These are phyloP conservation scores for Neonectria punicea DNA, from an alignment of 2,329 filamentous ascomycete species.

Conservation along the genomic window DNA sequence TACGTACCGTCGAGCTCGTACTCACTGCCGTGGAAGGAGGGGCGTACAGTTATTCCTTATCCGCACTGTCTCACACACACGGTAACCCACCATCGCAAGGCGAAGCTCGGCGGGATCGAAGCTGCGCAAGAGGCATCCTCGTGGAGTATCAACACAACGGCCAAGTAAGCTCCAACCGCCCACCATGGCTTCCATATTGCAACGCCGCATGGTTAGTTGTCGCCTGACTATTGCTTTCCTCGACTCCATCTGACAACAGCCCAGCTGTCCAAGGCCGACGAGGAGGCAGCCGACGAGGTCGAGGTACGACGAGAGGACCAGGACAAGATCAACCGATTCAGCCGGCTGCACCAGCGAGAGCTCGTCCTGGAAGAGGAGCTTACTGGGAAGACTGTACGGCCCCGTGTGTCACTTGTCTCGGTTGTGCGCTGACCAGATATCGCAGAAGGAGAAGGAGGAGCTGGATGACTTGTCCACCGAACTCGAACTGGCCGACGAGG, in stretches of 20 bases:
- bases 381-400: slow-evolving; percentile 78
- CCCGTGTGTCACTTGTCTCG: accelerated
- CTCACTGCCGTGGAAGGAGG: slow-evolving; percentile 25
- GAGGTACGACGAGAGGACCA: slow-evolving; percentile 97
- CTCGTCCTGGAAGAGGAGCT: slow-evolving; percentile 82
- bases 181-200: slow-evolving; percentile 60
- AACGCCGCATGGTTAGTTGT: slow-evolving; percentile 67
- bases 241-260: slow-evolving; percentile 24
- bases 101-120: slow-evolving; percentile 27
- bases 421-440: slow-evolving; percentile 33
- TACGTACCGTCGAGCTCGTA: slow-evolving; percentile 33
- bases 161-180: slow-evolving; percentile 27
- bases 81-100: slow-evolving; percentile 40
- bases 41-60: slow-evolving; percentile 32
- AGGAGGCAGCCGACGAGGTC: slow-evolving; percentile 84
- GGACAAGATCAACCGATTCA: slow-evolving; percentile 99
- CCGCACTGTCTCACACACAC: slow-evolving; percentile 17
- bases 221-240: accelerated
- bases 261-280: slow-evolving; percentile 94
- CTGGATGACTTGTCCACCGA: slow-evolving; percentile 92
- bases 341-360: slow-evolving; percentile 89
- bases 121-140: slow-evolving; percentile 30
- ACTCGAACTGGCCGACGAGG: slow-evolving; percentile 93
- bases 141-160: slow-evolving; percentile 29
- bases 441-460: slow-evolving; percentile 97